Evolutionary conservation across 352 stramenopile species (phyloP).

Genomic region (Stephanocyclus meneghinianus): DNA sequence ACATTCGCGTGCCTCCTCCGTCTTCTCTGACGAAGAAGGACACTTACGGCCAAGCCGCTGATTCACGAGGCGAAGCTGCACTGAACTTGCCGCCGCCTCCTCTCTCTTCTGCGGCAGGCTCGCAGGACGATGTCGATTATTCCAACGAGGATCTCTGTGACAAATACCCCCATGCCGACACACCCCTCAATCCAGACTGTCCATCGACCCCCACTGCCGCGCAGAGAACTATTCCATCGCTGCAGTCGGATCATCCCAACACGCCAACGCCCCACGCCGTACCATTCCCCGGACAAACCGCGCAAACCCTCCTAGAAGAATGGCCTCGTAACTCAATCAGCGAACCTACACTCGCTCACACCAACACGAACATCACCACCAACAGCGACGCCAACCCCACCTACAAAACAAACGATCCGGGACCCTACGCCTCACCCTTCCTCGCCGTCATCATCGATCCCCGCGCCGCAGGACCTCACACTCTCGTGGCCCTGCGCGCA

Average conservation of each 20-base stretch:
- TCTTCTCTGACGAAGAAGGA: not conserved
- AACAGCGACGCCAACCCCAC: not conserved
- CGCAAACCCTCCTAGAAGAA: not conserved
- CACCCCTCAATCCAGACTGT: not conserved
- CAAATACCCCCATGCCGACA: not conserved
- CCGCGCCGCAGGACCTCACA: conserved; percentile 77
- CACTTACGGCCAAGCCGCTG: not conserved
- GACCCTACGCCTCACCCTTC: conserved; percentile 70
- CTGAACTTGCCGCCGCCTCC: not conserved
- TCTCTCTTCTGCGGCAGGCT: not conserved
- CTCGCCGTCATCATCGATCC: conserved; percentile 77
- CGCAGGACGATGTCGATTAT: not conserved
- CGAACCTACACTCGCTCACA: not conserved
- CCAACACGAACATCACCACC: not conserved
- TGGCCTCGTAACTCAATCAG: not conserved
- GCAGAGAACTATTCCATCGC: not conserved
- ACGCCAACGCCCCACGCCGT: conserved; percentile 11
- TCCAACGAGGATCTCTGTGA: not conserved
- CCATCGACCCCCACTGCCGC: not conserved
- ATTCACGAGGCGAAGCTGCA: not conserved
- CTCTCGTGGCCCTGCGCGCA: conserved; percentile 67
- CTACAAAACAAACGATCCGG: conserved; percentile 25
- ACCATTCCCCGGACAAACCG: conserved; percentile 17
- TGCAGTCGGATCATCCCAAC: not conserved
- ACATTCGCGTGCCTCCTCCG: not conserved